Conservation (phyloP, 2,329 filamentous ascomycete species). For the Fusarium euwallaceae region DNA sequence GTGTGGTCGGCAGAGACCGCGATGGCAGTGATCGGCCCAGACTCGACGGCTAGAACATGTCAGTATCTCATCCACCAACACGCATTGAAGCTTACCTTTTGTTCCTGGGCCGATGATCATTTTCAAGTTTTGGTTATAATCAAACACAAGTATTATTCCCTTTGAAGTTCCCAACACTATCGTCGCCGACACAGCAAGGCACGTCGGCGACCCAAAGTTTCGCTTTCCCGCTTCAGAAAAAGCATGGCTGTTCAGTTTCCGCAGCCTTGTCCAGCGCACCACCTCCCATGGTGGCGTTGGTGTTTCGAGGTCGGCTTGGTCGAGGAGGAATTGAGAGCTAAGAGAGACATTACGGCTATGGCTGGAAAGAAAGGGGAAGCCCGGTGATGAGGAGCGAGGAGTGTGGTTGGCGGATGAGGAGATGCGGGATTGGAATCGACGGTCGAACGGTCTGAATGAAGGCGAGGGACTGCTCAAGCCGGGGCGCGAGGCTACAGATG, state of each 20-base stretch:
- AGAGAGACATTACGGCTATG: constrained; percentile 87
- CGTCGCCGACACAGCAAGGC: constrained; percentile 86
- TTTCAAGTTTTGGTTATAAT: constrained; percentile 96
- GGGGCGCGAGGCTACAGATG: constrained; percentile 75
- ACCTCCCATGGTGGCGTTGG: constrained; percentile 94
- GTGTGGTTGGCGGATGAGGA: constrained; percentile 67
- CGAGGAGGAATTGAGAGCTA: constrained; percentile 75
- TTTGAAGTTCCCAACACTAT: constrained; percentile 95
- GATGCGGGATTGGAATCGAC: constrained; percentile 91
- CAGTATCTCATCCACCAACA: constrained; percentile 38
- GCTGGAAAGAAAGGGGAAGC: constrained; percentile 78
- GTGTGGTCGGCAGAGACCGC: constrained; percentile 95
- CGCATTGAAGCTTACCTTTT: constrained; percentile 71
- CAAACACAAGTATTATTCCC: constrained; percentile 94
- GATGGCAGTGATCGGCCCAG: constrained; percentile 86
- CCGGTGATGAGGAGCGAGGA: constrained; percentile 81
- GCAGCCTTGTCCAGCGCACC: constrained; percentile 93
- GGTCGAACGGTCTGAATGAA: constrained; percentile 92
- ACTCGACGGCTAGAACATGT: constrained; percentile 80
- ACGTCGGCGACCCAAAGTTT: constrained; percentile 93
- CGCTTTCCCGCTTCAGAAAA: constrained; percentile 94
- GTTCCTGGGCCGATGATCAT: constrained; percentile 94
- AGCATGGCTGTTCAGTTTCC: constrained; percentile 87
- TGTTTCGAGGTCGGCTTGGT: constrained; percentile 75
- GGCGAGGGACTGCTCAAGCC: constrained; percentile 79